A percentile compares a stretch with the other conserved stretches of the same genome.
phyloP scores from a whole-genome alignment of 148 eudicot species.

The Vaccinium corymbosum region DNA sequence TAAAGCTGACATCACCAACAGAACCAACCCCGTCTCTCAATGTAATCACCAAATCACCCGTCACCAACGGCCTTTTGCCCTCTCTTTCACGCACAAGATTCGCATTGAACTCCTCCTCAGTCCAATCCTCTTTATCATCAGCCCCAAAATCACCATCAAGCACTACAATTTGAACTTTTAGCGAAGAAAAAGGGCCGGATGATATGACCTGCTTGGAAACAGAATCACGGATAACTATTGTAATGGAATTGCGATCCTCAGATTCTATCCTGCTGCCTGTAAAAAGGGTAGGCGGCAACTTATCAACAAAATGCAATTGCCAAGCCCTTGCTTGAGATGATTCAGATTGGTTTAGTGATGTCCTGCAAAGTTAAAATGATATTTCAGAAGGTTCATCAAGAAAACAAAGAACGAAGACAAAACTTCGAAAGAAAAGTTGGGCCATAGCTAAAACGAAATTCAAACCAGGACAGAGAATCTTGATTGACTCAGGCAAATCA shows the following conservation, averaged over 20 bases:
- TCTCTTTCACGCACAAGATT: conserved; percentile 54
- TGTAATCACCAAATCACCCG: conserved; percentile 38
- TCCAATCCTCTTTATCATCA: conserved; percentile 61
- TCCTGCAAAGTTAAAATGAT: conserved; percentile 20
- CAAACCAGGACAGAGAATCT: background rate
- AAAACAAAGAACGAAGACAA: background rate
- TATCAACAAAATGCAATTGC: conserved; percentile 49
- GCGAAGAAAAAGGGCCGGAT: conserved; percentile 46
- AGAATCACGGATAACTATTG: conserved; percentile 52
- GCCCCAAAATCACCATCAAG: conserved; percentile 59
- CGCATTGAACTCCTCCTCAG: conserved; percentile 36
- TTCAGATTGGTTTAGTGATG: conserved; percentile 35
- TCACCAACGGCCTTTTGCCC: conserved; percentile 73
- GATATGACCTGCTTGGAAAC: conserved; percentile 32
- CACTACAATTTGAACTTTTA: conserved; percentile 47
- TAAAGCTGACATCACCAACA: conserved; percentile 42
- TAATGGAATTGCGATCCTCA: conserved; percentile 32
- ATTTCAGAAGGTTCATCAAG: background rate
- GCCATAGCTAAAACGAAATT: background rate
- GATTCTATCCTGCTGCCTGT: conserved; percentile 53
- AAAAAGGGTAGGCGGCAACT: conserved; percentile 47
- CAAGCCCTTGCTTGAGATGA: conserved; percentile 36
- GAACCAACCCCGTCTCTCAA: conserved; percentile 61
- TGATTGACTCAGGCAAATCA: background rate
- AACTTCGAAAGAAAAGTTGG: background rate